Evolutionary conservation across 1,284 basidiomycete genomes (phyloP), one percentile per base, ranked within the genome.

Genomic region (Moesziomyces sp.): DNA sequence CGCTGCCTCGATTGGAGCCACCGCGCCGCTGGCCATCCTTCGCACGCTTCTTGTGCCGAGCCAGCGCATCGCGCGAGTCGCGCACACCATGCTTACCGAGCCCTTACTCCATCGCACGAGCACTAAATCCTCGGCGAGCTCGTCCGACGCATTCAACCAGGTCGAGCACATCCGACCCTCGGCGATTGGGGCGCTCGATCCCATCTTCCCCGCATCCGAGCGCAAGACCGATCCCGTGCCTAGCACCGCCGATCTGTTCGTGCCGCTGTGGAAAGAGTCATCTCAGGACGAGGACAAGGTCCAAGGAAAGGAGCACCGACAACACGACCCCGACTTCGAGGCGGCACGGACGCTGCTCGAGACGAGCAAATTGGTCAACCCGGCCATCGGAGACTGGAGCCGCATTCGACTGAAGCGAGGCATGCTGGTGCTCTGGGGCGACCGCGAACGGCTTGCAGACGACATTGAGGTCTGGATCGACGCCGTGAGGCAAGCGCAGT

Each of bases 381-480:
- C 82, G 1, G 71, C 73, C 19, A 67, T 77, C 13, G 82, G 79
- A 38, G 78, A 81, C 46, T 84, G 82, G 82, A 63, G 59, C 16
- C 56, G 53, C 13, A 76, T 84, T 47, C 52, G 52, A 5, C 55
- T 82, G 19, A 58, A 70, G 30, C 51, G 60, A 19, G 80, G 80
- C 26, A 66, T 79, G 55, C 65, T 78, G 26, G 81, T 81, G 46
- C 58, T 67, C 8, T 84, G 80, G 78, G 82, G 82, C 26, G 74
- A 74, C 30, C 65, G 77, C 35, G 82, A 84, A 50, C 58, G 76
- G 6, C 71, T 84, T 5, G 77, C 80, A 2, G 66, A 62, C 5
- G 82, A 84, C 53, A 83, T 84, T 44, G 70, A 80, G 34, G 51
- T 51, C 11, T 84, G 81, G 81, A 59, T 77, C 16, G 68, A 74